A percentile compares a stretch with the other conserved stretches of the same genome.
Conservation (phyloP, 202 grass and related monocot species). For the Zizania palustris region DNA sequence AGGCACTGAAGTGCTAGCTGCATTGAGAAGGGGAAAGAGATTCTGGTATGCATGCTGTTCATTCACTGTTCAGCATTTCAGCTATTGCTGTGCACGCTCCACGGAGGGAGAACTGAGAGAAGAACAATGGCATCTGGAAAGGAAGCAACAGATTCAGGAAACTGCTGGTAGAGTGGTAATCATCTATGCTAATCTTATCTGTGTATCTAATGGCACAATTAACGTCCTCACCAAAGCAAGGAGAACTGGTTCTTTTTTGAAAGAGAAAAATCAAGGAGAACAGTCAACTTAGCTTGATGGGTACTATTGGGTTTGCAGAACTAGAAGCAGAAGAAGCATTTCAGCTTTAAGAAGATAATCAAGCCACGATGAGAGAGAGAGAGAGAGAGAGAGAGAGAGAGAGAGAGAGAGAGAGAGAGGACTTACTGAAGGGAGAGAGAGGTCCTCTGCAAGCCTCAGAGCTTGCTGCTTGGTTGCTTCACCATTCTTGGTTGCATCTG, state of each 20-base stretch:
- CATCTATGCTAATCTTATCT: not conserved
- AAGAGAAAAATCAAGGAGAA: too few species aligned
- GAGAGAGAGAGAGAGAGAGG: constrained; percentile 44
- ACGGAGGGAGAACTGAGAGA: not conserved
- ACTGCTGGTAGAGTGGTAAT: too few species aligned
- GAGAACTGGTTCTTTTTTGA: too few species aligned
- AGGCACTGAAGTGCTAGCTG: not conserved
- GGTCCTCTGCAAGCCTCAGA: constrained; percentile 78
- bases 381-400: too few species aligned
- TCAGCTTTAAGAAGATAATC: constrained; percentile 15
- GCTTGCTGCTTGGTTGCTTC: constrained; percentile 57
- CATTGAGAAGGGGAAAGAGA: constrained; percentile 12
- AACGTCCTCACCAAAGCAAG: too few species aligned
- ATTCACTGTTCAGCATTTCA: too few species aligned
- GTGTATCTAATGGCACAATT: not conserved
- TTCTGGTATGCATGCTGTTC: not conserved
- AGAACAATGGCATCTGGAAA: constrained; percentile 11
- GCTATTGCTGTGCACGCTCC: not conserved
- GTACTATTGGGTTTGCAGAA: not conserved
- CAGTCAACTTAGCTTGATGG: not conserved
- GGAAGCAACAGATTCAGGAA: not conserved
- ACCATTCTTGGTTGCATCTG: constrained; percentile 46
- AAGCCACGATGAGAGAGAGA: not conserved
- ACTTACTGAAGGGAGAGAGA: constrained; percentile 81
- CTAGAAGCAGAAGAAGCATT: not conserved